phyloP scores from a whole-genome alignment of 306 rosid species.

The Citrullus colocynthis region DNA sequence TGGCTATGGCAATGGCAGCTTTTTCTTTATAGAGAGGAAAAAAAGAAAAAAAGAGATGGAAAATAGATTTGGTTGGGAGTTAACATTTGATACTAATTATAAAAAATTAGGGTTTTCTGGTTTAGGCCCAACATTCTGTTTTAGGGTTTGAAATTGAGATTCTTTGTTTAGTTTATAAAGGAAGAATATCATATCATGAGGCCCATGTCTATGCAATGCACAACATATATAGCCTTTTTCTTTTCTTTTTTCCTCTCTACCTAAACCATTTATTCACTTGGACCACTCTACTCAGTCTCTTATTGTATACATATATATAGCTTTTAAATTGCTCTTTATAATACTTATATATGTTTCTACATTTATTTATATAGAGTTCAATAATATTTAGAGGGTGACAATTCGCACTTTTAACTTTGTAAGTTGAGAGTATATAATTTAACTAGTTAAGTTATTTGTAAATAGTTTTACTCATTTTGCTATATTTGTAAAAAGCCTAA shows the following conservation, averaged over 20 bases:
- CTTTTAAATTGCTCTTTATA: too few relatives aligned
- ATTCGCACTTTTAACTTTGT: too few relatives aligned
- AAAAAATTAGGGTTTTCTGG: not conserved
- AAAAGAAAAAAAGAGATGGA: not conserved
- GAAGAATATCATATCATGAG: slow-evolving; percentile 7
- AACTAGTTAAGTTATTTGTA: too few relatives aligned
- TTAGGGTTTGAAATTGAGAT: slow-evolving; percentile 17
- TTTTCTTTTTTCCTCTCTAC: not conserved
- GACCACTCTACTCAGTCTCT: not conserved
- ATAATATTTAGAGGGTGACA: too few relatives aligned
- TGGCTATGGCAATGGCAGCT: slow-evolving; percentile 10
- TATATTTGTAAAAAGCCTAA: too few relatives aligned
- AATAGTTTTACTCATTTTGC: too few relatives aligned
- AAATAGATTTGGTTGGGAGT: not conserved
- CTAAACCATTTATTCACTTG: not conserved
- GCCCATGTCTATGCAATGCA: slow-evolving; percentile 2
- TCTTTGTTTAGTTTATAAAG: slow-evolving; percentile 9
- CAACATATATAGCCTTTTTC: not conserved
- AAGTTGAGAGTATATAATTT: too few relatives aligned
- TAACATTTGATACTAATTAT: too few relatives aligned
- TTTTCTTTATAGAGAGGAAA: slow-evolving; percentile 18
- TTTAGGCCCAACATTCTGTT: slow-evolving; percentile 41
- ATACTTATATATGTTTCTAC: too few relatives aligned
- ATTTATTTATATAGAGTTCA: too few relatives aligned
- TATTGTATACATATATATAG: too few relatives aligned